phyloP scores from a whole-genome alignment of 2,329 filamentous ascomycete genomes.

The Xenosphaeropsis pyriputrescens region DNA sequence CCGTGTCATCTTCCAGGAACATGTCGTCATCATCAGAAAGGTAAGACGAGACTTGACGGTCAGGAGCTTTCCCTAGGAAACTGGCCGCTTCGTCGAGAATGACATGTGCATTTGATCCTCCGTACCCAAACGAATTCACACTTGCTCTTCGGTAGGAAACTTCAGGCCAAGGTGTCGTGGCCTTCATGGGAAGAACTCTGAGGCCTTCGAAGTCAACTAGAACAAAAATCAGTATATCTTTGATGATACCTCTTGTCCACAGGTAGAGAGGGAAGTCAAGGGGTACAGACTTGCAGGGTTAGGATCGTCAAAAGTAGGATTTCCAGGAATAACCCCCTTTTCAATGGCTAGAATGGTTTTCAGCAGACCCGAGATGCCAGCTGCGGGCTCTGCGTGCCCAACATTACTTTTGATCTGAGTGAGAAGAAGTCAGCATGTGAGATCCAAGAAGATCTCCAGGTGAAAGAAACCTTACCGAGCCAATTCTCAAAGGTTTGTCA shows the following conservation, averaged over 20 bases:
- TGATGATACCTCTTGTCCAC: not conserved
- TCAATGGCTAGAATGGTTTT: constrained; percentile 24
- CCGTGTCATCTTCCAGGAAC: constrained; percentile 2
- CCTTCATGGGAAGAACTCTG: constrained; percentile 3
- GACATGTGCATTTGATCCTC: constrained; percentile 30
- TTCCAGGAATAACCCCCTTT: constrained; percentile 9
- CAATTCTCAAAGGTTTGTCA: constrained; percentile 5
- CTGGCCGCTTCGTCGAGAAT: constrained; percentile 18
- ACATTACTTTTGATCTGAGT: constrained; percentile 21
- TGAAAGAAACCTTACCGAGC: constrained; percentile 2
- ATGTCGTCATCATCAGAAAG: constrained; percentile 1
- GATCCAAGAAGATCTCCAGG: no score
- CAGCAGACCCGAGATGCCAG: constrained; percentile 25
- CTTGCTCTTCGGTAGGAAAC: constrained; percentile 3
- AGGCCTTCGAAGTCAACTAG: constrained; percentile 2
- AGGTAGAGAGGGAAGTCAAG: not conserved
- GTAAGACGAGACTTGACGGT: constrained; percentile 3
- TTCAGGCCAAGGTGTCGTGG: constrained; percentile 11
- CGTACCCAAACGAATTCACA: constrained; percentile 22
- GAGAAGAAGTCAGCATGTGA: not conserved
- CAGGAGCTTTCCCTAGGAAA: not conserved
- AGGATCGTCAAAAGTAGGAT: constrained; percentile 13
- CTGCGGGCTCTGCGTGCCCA: constrained; percentile 29
- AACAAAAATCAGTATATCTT: not conserved
- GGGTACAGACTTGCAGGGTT: constrained; percentile 15